Evolutionary conservation across 768 basidiomycete genomes (phyloP).

Genomic region (Trametes cubensis): DNA sequence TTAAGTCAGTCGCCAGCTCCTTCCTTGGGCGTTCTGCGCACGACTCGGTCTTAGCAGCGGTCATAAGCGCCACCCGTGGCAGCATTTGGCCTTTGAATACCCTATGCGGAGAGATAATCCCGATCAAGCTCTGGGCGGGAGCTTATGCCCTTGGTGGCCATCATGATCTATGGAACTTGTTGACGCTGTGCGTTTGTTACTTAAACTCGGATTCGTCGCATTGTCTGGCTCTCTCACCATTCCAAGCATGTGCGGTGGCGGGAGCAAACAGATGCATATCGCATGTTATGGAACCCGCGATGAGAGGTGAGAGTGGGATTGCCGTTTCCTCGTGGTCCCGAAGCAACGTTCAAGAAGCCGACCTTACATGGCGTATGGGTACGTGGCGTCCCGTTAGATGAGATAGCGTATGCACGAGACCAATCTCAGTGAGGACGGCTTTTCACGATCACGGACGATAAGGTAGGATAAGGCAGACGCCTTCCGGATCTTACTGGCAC

Average conservation of each 20-base stretch:
- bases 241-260: too few relatives aligned
- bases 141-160: neutral
- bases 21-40: neutral
- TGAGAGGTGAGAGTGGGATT: neutral
- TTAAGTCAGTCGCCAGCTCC: neutral
- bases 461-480: constrained; percentile 5
- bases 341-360: neutral
- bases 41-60: neutral
- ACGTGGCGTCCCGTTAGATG: neutral
- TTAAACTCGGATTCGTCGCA: too few relatives aligned
- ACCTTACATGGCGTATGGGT: neutral
- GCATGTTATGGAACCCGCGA: too few relatives aligned
- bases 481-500: constrained; percentile 3
- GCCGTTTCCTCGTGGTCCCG: neutral
- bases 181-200: neutral
- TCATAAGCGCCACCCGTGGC: too few relatives aligned
- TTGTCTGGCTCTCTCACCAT: too few relatives aligned
- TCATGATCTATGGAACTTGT: neutral
- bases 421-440: neutral
- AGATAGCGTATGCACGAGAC: constrained; percentile 8
- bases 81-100: neutral
- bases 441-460: neutral
- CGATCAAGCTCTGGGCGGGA: neutral
- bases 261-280: too few relatives aligned
- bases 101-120: neutral